These are phyloP conservation scores for Lepidium africanum DNA, from an alignment of 345 rosid genomes.

Conservation along the genomic window DNA sequence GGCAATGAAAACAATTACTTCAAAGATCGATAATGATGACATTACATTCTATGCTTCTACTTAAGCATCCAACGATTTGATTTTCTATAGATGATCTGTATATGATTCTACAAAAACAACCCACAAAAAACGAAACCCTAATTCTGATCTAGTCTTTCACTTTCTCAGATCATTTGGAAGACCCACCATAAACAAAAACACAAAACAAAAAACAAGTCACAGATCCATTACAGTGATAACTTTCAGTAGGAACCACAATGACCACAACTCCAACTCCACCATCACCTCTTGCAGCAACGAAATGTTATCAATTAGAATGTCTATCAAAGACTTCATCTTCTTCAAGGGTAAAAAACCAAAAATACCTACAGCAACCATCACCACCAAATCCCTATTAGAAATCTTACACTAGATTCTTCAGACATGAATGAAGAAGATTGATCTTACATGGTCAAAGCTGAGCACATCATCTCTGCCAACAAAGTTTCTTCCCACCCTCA, in stretches of 20 bases:
- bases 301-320: neutral
- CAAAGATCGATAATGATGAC: neutral
- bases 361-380: slow-evolving; percentile 3
- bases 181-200: slow-evolving; percentile 13
- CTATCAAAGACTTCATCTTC: slow-evolving; percentile 11
- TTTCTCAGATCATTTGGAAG: slow-evolving; percentile 8
- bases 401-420: neutral
- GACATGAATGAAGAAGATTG: neutral
- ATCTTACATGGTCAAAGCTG: slow-evolving; percentile 12
- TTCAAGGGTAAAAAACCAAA: neutral
- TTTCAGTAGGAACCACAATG: neutral
- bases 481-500: slow-evolving; percentile 74
- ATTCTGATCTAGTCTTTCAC: slow-evolving; percentile 10
- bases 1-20: neutral
- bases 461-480: slow-evolving; percentile 50
- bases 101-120: too few relatives aligned
- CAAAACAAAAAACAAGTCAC: slow-evolving; percentile 14
- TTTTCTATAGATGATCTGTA: slow-evolving; percentile 7
- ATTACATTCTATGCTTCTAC: slow-evolving; percentile 11
- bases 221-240: neutral
- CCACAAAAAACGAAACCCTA: neutral
- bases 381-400: neutral
- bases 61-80: slow-evolving; percentile 8
- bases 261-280: neutral
- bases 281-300: neutral